phyloP scores from a whole-genome alignment of 2,329 filamentous ascomycete species.

The Tolypocladium amazonense region DNA sequence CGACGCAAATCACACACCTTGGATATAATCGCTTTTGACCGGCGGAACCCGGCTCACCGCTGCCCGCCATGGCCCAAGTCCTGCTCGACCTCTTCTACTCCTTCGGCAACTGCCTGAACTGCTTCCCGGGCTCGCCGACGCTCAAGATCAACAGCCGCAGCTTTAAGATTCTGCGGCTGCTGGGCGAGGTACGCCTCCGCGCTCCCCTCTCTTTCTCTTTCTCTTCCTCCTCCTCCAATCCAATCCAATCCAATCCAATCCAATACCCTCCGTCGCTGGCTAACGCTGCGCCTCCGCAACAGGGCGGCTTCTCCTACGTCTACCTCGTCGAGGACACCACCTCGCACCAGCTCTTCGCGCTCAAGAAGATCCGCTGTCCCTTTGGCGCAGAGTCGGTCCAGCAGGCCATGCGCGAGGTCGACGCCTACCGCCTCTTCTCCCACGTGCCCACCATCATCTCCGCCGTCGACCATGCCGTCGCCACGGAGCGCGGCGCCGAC shows the following conservation, averaged over 20 bases:
- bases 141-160: constrained; percentile 90
- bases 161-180: constrained; percentile 89
- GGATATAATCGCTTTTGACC: not conserved
- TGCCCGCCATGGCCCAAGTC: constrained; percentile 60
- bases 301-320: constrained; percentile 98
- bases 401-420: constrained; percentile 91
- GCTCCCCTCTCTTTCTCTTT: not conserved
- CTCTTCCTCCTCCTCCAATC: not conserved
- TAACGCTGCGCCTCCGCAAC: not conserved
- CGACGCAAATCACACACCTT: too few relatives aligned
- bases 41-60: not conserved
- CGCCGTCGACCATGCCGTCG: constrained; percentile 71
- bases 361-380: constrained; percentile 98
- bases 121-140: constrained; percentile 88
- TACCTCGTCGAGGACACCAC: constrained; percentile 93
- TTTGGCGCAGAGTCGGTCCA: constrained; percentile 95
- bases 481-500: constrained; percentile 57
- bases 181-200: constrained; percentile 64
- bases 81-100: constrained; percentile 84
- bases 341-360: constrained; percentile 74
- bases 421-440: constrained; percentile 86
- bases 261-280: not conserved
- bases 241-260: not conserved
- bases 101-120: constrained; percentile 88
- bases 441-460: constrained; percentile 79